Conservation (phyloP, 75 land plant species). For the Picea sitchensis region DNA sequence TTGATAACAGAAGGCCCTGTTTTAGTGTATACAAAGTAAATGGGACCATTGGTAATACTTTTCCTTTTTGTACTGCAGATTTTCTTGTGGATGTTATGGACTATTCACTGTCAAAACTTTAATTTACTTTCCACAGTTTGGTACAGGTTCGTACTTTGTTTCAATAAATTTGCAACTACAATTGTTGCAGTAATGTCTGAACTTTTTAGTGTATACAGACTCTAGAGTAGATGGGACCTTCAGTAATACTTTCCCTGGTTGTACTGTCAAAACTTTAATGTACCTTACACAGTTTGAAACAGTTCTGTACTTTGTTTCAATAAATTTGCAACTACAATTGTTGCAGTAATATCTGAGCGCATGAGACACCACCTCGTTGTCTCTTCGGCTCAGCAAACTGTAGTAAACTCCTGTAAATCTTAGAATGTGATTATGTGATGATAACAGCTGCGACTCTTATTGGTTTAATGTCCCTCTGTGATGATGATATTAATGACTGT, state of each 20-base stretch:
- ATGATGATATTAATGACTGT: too few relatives aligned
- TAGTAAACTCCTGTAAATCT: neutral
- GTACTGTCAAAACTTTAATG: neutral
- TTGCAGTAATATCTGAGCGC: neutral
- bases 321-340: neutral
- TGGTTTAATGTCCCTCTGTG: too few relatives aligned
- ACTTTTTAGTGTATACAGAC: neutral
- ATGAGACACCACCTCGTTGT: constrained; percentile 42
- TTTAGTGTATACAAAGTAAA: neutral
- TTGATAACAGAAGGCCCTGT: neutral
- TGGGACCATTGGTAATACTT: neutral
- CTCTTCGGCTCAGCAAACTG: constrained; percentile 10
- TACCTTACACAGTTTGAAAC: constrained; percentile 11
- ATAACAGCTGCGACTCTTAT: too few relatives aligned
- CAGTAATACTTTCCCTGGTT: constrained; percentile 23
- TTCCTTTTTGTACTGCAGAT: constrained; percentile 47
- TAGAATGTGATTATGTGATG: too few relatives aligned
- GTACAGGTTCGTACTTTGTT: neutral
- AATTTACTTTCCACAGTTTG: constrained; percentile 18
- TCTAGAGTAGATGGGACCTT: neutral
- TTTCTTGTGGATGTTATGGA: constrained; percentile 94
- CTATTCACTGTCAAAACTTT: constrained; percentile 70
- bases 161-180: constrained; percentile 3
- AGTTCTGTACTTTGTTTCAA: constrained; percentile 1
- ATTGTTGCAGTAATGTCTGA: neutral